A percentile compares a stretch with the other conserved stretches of the same genome.
These are phyloP conservation scores for Thielaviopsis euricoi DNA, from an alignment of 2,329 filamentous ascomycete genomes.

Conservation along the genomic window DNA sequence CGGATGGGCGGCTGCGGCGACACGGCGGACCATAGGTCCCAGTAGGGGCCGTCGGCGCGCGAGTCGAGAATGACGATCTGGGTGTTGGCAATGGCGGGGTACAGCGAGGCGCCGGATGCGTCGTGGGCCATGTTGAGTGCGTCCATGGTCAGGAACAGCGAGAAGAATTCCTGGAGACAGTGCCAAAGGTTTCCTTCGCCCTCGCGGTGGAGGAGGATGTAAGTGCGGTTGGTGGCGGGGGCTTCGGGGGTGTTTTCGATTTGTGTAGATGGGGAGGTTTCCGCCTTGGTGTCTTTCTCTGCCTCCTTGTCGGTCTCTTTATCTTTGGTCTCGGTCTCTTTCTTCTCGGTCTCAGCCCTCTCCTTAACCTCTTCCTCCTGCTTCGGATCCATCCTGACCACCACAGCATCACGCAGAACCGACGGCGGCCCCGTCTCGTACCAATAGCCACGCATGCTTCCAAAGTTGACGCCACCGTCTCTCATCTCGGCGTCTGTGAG, in stretches of 20 bases:
- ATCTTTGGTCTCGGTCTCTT: too few species aligned
- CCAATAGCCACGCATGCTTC: slow-evolving; percentile 16
- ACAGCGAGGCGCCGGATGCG: not conserved
- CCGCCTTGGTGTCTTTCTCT: too few species aligned
- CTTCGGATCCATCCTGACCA: slow-evolving; percentile 3
- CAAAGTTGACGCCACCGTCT: not conserved
- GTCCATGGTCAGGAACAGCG: slow-evolving; percentile 19
- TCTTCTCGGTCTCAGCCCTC: not conserved
- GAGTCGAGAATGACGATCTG: slow-evolving; percentile 23
- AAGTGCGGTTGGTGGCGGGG: not conserved
- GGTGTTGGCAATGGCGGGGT: slow-evolving; percentile 13
- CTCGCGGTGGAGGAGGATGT: slow-evolving; percentile 18
- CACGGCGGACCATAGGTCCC: slow-evolving; percentile 22
- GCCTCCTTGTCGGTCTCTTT: too few species aligned
- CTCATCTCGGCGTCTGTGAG: not conserved
- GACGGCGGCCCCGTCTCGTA: slow-evolving; percentile 18
- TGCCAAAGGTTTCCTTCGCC: slow-evolving; percentile 21
- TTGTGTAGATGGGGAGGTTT: too few species aligned
- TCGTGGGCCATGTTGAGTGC: slow-evolving; percentile 17
- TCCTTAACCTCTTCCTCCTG: not conserved
- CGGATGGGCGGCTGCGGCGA: slow-evolving; percentile 18
- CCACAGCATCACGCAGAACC: slow-evolving; percentile 15
- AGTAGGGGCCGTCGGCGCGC: slow-evolving; percentile 19
- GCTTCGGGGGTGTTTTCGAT: not conserved
- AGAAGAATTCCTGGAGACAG: slow-evolving; percentile 20